Base-by-base conservation (phyloP, 2,329 filamentous ascomycete genomes). In the Colletotrichum spinosum region DNA sequence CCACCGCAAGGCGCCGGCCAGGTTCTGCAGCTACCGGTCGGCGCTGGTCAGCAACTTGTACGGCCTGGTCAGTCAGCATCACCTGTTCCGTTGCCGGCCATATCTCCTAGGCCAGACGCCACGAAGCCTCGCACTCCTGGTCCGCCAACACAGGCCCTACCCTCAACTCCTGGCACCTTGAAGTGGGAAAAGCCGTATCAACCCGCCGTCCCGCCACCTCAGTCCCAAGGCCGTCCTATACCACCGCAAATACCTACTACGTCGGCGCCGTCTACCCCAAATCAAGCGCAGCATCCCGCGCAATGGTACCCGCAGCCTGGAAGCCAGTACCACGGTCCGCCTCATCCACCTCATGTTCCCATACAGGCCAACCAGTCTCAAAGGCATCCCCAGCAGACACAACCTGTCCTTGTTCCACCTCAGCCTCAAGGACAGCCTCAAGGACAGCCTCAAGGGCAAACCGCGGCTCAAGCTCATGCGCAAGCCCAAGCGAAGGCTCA, bases 171-270 rank as follows among this genome's bases (percentile, higher is more conserved):
- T 25, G 72, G 73, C 7, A 65, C 70, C 41, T 63, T 79, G 15
- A 80, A 80, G 59, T 80, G 79, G 79, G 79, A 80, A 69, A 79
- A 78, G 69, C 77, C 79, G 10, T 79, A 80, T 65, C 78, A 79
- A 59, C 78, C 78, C 46, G 73, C 73, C 3, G 72, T 72, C 10
- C 72, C 74, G 3, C 72, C 74, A n/a, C 34, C 71, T 17, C 59
- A 65, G 15, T 33, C 69, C 48, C 72, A 72, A 25, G 67, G 70
- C 8, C 72, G 72, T 6, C 61, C 65, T 6, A 33, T 52, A 37
- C 54, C 64, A 15, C 42, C 55, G n/a, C 55, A 53, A 10, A 46
- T 56, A 7, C 51, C 61, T n/a, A 35, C 51, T 10, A 48, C 61
- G 8, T 52, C 58, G 11, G 51, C 61, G n/a, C 65, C 66, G 6